phyloP scores from a whole-genome alignment of 345 rosid genomes.

The Fremontodendron californicum region DNA sequence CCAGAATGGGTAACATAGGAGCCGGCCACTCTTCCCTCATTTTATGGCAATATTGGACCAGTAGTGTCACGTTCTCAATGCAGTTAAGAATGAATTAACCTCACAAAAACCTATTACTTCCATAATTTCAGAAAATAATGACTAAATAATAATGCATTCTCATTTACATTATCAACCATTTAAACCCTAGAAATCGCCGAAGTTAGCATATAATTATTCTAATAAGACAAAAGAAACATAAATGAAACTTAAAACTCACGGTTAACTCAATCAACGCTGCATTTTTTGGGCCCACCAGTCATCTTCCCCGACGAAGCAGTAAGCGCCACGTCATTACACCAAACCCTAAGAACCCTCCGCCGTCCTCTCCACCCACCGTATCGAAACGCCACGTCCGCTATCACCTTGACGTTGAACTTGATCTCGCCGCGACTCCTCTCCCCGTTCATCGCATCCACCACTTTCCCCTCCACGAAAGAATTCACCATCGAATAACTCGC shows the following conservation, averaged over 20 bases:
- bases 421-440: slow-evolving; percentile 40
- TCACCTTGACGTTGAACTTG: slow-evolving; percentile 39
- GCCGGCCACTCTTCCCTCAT: not conserved
- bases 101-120: too few relatives aligned
- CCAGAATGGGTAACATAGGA: too few relatives aligned
- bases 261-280: slow-evolving; percentile 2
- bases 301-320: slow-evolving; percentile 54
- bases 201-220: too few relatives aligned
- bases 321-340: slow-evolving; percentile 39
- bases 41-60: too few relatives aligned
- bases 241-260: not conserved
- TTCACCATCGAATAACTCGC: slow-evolving; percentile 25
- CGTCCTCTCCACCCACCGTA: slow-evolving; percentile 48
- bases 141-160: too few relatives aligned
- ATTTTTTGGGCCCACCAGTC: slow-evolving; percentile 28
- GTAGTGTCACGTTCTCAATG: too few relatives aligned
- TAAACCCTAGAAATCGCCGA: too few relatives aligned
- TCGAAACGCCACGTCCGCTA: slow-evolving; percentile 38
- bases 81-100: too few relatives aligned
- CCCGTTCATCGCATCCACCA: slow-evolving; percentile 27
- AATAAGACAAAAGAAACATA: not conserved
- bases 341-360: slow-evolving; percentile 35
- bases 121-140: too few relatives aligned
- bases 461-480: slow-evolving; percentile 33
- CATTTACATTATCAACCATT: too few relatives aligned